These are phyloP conservation scores for Hypoxylon subgilvum DNA, from an alignment of 495 filamentous ascomycete genomes.

Conservation along the genomic window DNA sequence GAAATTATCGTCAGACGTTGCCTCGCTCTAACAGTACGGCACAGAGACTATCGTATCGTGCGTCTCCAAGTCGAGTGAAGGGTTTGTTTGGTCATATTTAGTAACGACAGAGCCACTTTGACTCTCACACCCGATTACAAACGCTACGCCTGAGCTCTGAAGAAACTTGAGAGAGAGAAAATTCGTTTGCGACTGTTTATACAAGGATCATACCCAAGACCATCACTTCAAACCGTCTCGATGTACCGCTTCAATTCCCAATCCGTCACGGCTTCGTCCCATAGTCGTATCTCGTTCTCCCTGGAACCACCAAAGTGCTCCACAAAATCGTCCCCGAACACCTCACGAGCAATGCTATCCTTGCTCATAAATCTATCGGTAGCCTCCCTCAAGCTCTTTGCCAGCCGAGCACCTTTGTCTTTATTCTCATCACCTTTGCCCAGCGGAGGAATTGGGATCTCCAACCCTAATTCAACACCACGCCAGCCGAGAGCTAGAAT, in stretches of 20 bases:
- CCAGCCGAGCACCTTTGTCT: conserved; percentile 71
- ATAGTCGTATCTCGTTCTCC: conserved; percentile 86
- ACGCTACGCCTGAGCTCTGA: too few relatives aligned
- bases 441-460: conserved; percentile 80
- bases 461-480: conserved; percentile 86
- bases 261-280: conserved; percentile 95
- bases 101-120: too few relatives aligned
- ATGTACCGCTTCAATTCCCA: conserved; percentile 82
- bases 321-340: conserved; percentile 93
- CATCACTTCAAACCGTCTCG: conserved; percentile 68
- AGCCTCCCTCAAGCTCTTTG: conserved; percentile 82
- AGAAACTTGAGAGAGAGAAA: too few relatives aligned
- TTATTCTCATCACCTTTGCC: conserved; percentile 83
- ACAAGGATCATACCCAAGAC: too few relatives aligned
- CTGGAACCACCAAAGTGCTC: conserved; percentile 93
- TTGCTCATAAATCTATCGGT: conserved; percentile 72
- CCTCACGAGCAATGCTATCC: conserved; percentile 85
- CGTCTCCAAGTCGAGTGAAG: too few relatives aligned
- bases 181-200: too few relatives aligned
- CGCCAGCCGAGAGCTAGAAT: conserved; percentile 86
- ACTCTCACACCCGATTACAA: too few relatives aligned
- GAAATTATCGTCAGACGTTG: too few relatives aligned
- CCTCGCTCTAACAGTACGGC: too few relatives aligned
- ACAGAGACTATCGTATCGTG: too few relatives aligned
- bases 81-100: too few relatives aligned